A percentile compares a stretch with the other conserved stretches of the same genome.
These are phyloP conservation scores for Aspergillus sp. DNA, from an alignment of 2,329 filamentous ascomycete species.

Conservation along the genomic window DNA sequence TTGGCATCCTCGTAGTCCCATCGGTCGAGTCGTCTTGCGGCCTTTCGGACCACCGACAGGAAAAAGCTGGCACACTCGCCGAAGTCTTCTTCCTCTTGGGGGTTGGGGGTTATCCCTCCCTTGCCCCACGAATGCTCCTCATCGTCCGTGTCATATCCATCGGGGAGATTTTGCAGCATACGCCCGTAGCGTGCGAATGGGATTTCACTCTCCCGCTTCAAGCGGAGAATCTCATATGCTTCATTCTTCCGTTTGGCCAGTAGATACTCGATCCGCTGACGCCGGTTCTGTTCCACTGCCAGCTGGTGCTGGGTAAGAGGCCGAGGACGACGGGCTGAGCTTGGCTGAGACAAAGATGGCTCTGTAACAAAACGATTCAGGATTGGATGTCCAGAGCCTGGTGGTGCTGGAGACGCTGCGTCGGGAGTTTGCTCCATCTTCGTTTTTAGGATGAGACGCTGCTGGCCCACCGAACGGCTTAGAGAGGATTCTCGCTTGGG, in stretches of 20 bases:
- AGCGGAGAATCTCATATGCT: slow-evolving; percentile 32
- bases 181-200: slow-evolving; percentile 38
- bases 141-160: slow-evolving; percentile 45
- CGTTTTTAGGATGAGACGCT: slow-evolving; percentile 42
- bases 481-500: slow-evolving; percentile 33
- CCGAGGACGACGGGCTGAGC: slow-evolving; percentile 37
- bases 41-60: slow-evolving; percentile 39
- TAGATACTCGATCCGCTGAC: slow-evolving; percentile 44
- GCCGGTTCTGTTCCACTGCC: slow-evolving; percentile 45
- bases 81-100: slow-evolving; percentile 41
- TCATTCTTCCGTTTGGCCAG: slow-evolving; percentile 39
- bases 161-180: slow-evolving; percentile 37
- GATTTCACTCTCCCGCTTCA: slow-evolving; percentile 34
- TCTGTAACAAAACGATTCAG: slow-evolving; percentile 37
- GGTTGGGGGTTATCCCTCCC: slow-evolving; percentile 38
- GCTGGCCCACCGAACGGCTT: slow-evolving; percentile 30
- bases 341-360: slow-evolving; percentile 22
- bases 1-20: slow-evolving; percentile 43
- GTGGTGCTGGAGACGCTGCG: slow-evolving; percentile 39
- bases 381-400: slow-evolving; percentile 37
- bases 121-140: slow-evolving; percentile 39
- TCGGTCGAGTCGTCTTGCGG: slow-evolving; percentile 37
- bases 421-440: slow-evolving; percentile 40
- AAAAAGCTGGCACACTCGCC: slow-evolving; percentile 44
- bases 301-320: slow-evolving; percentile 48